Evolutionary conservation across 495 filamentous ascomycete genomes (phyloP), one percentile per base, ranked within the genome.

Genomic region (Aspergillus avenaceus): DNA sequence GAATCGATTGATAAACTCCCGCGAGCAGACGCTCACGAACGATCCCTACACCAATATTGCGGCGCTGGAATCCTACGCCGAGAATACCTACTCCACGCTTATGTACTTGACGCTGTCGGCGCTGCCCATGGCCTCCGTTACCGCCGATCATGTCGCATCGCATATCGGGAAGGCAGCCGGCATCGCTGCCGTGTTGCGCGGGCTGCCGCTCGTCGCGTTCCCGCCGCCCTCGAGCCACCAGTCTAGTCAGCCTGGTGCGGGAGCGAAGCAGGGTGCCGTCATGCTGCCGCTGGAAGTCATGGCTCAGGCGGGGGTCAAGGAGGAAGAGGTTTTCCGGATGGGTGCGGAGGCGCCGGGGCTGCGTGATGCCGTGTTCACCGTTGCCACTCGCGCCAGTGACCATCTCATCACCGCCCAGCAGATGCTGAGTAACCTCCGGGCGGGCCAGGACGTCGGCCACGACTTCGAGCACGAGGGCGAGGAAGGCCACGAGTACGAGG

Each of bases 151-250:
- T 70, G 69, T 98, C 11, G 91, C 92, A 8, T 90, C 84, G 18
- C 93, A 98, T 67, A 86, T 97, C 34, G 93, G 93, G 14, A 98
- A 98, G 64, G 90, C 93, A 0, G 85, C 80, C 7, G 93, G 93
- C 2, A 96, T 98, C 38, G 80, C 81, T 4, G 88, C 91, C 2
- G 79, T 95, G 4, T 67, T 97, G 13, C 79, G 91, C 8, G 91
- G 93, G 0, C 67, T 97, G 43, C 91, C 92, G 13, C 61, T 96
- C 12, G 75, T 97, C 22, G 91, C 91, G 0, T 89, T 91, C 40
- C 86, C 88, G 31, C 73, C 79, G 5, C 80, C 82, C n/a, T 74
- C 80, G 23, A 73, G 76, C 44, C 75, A 79, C 45, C 72, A 80
- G 45, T 71, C 67, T 16, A 75, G 76, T 54, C 45, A 26, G 38